Conservation (phyloP, 2,329 filamentous ascomycete species). For the Phyllosticta paracitricarpa region DNA sequence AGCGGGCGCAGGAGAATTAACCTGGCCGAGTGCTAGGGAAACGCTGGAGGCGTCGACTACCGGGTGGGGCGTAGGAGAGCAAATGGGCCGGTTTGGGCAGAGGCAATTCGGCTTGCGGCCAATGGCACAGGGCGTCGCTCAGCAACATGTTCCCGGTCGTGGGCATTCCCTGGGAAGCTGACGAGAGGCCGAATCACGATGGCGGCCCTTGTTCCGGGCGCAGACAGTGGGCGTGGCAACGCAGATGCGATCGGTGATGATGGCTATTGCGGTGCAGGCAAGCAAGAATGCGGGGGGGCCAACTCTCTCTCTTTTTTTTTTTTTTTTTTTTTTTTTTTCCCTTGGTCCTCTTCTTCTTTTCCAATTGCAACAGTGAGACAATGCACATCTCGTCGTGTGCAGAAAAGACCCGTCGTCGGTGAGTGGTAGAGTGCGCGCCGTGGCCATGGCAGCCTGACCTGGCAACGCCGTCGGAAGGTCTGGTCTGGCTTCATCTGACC, state of each 20-base stretch:
- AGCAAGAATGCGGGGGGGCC: background rate
- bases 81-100: background rate
- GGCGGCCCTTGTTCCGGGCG: background rate
- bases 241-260: background rate
- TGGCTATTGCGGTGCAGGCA: too few relatives aligned
- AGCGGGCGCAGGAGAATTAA: too few relatives aligned
- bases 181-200: background rate
- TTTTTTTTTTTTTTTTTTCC: background rate
- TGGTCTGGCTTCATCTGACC: background rate
- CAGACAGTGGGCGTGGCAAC: background rate
- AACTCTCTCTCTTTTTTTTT: background rate
- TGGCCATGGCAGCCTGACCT: slow-evolving; percentile 7
- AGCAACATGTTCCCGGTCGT: background rate
- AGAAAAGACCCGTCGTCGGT: too few relatives aligned
- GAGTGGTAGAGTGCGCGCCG: background rate
- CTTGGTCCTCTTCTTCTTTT: too few relatives aligned
- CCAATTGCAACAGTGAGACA: too few relatives aligned
- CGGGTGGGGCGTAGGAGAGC: background rate
- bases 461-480: slow-evolving; percentile 4
- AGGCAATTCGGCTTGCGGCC: background rate
- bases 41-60: background rate
- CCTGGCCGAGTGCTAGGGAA: background rate
- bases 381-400: too few relatives aligned
- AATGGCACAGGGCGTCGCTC: background rate
- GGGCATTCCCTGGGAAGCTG: background rate